Base-by-base conservation (phyloP, 2,329 filamentous ascomycete genomes). In the Trichoderma semiorbis region DNA sequence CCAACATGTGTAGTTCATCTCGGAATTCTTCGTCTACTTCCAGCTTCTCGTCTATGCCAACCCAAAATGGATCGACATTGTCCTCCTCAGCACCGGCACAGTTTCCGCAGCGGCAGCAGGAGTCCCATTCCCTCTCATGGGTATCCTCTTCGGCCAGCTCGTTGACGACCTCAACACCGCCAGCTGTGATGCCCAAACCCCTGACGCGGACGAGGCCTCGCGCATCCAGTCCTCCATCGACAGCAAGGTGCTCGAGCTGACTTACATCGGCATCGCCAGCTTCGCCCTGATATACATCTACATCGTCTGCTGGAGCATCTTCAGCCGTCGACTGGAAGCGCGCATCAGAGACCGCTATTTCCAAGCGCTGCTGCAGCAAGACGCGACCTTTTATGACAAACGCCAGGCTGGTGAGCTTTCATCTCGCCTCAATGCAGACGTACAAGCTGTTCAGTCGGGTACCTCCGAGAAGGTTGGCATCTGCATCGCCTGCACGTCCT, bases 401-500 rank as follows among this genome's bases (percentile, higher is more conserved):
- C 83, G 90, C 11, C 86, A 88, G 61, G 85, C 89, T 0, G 90
- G 90, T 18, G 88, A 92, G 78, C 86, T 92, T 14, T 85, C 88
- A 2, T 87, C 88, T 10, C 84, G 90, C 21, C 85, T 93, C 57
- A 90, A 90, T 76, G 84, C 85, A 69, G 90, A 93, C 75, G 90
- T 92, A 39, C 87, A 90, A 72, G 86, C 88, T 1, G 88, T 93
- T 66, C 90, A 91, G 76, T 86, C 87, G 0, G 91, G 91, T 16
- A 92, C 90, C 0, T 90, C 88, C 1, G 91, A 93, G 79, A 93
- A 93, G 78, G 90, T 92, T 18, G 90, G 90, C 66, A 87, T 92
- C 39, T 86, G 87, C 74, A 83, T 93, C 5, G 85, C 86, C 28
- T 89, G 86, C 65, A 79, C 88, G 11, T 88, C 89, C 2, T 93